These are phyloP conservation scores for Yamadazyma sp. DNA, from an alignment of 1,139 yeast species.

Conservation along the genomic window DNA sequence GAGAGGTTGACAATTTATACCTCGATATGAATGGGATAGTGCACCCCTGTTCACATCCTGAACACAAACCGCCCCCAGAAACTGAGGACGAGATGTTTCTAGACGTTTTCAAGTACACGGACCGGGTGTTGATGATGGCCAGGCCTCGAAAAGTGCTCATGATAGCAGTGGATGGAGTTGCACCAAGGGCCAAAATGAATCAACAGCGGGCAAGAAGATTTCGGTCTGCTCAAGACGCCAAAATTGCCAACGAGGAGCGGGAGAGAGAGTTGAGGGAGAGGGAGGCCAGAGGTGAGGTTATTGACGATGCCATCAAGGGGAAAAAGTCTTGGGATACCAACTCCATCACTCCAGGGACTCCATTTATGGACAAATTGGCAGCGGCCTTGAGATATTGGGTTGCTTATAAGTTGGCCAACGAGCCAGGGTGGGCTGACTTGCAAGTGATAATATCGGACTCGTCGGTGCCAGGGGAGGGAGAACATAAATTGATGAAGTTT, in stretches of 20 bases:
- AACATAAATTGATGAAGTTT: slow-evolving; percentile 95
- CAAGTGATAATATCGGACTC: slow-evolving; percentile 90
- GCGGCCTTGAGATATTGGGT: slow-evolving; percentile 84
- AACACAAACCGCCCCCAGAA: slow-evolving; percentile 88
- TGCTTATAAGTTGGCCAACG: slow-evolving; percentile 85
- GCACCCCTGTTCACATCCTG: slow-evolving; percentile 97
- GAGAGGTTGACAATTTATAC: slow-evolving; percentile 88
- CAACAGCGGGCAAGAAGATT: slow-evolving; percentile 96
- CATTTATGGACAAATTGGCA: slow-evolving; percentile 92
- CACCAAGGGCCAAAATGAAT: slow-evolving; percentile 98
- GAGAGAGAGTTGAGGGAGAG: slow-evolving; percentile 51
- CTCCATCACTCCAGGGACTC: slow-evolving; percentile 98
- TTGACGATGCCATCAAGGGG: slow-evolving; percentile 62
- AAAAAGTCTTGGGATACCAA: slow-evolving; percentile 78
- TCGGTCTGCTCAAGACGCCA: slow-evolving; percentile 91
- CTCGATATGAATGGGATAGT: slow-evolving; percentile 97
- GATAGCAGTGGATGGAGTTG: slow-evolving; percentile 99
- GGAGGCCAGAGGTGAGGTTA: slow-evolving; percentile 61
- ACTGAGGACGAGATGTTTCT: slow-evolving; percentile 94
- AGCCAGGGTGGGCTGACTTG: slow-evolving; percentile 86
- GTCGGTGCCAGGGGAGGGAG: slow-evolving; percentile 99
- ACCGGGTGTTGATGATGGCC: slow-evolving; percentile 87
- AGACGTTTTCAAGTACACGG: slow-evolving; percentile 86
- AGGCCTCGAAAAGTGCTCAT: slow-evolving; percentile 87
- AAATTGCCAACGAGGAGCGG: slow-evolving; percentile 57